Percentiles rank a stretch among this genome's conserved stretches.
phyloP scores from a whole-genome alignment of 2,329 filamentous ascomycete species.

The Aspergillus tanneri region DNA sequence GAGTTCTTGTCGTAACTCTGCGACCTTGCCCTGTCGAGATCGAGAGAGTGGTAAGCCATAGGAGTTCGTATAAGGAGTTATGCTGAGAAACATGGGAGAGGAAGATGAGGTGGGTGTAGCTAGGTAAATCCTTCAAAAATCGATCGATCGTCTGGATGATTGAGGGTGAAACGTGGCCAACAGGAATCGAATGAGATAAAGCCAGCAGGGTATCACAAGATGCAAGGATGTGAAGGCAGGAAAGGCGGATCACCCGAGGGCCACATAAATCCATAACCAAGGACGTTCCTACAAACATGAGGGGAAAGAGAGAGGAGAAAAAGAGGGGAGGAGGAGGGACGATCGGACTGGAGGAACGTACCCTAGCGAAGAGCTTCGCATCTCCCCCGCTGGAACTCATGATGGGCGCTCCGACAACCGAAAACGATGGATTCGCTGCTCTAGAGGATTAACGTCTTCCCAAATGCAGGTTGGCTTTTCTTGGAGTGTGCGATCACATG shows the following conservation, averaged over 20 bases:
- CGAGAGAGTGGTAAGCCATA: conserved; percentile 34
- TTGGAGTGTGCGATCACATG: conserved; percentile 20
- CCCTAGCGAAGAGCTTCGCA: conserved; percentile 98
- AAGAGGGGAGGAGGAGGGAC: conserved; percentile 9
- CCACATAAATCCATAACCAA: conserved; percentile 4
- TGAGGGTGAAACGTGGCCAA: too few species aligned
- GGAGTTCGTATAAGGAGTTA: conserved; percentile 28
- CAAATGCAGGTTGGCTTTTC: conserved; percentile 1
- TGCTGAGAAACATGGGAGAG: conserved; percentile 30
- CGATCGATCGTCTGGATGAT: too few species aligned
- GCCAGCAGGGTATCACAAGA: conserved; percentile 1
- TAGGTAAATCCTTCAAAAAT: too few species aligned
- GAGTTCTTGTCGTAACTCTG: conserved; percentile 91
- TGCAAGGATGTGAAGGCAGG: neutral
- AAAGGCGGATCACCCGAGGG: neutral
- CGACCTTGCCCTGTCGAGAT: conserved; percentile 87
- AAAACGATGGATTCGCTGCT: conserved; percentile 1
- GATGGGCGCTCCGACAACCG: conserved; percentile 24
- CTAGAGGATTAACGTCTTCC: neutral
- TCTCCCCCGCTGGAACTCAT: conserved; percentile 78
- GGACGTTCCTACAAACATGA: conserved; percentile 8
- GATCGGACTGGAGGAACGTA: conserved; percentile 53
- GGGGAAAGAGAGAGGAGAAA: conserved; percentile 12
- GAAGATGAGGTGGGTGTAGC: neutral
- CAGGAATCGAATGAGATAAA: too few species aligned